Evolutionary conservation across 2,329 filamentous ascomycete species (phyloP).

Genomic region (Ophiostoma piceae): DNA sequence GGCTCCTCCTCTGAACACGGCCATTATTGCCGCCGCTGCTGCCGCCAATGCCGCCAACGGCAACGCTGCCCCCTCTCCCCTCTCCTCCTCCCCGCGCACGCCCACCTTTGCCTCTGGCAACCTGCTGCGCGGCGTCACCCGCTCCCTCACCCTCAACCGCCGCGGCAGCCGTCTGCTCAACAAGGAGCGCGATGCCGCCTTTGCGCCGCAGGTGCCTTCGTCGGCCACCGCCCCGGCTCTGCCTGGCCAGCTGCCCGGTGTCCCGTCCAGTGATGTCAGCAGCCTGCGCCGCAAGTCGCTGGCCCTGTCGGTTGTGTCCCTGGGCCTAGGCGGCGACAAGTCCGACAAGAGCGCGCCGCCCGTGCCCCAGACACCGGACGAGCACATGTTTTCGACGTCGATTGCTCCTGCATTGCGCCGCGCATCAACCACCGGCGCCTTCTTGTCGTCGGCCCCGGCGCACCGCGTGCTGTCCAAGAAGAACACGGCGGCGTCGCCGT

Average conservation of each 20-base stretch:
- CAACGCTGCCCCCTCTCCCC: background rate
- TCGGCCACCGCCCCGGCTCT: background rate
- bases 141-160: constrained; percentile 50
- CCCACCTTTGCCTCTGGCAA: constrained; percentile 34
- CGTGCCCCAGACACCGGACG: constrained; percentile 26
- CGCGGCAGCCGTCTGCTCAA: constrained; percentile 49
- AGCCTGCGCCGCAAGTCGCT: constrained; percentile 25
- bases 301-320: constrained; percentile 18
- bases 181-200: constrained; percentile 33
- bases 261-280: background rate
- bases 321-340: background rate
- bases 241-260: constrained; percentile 25
- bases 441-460: constrained; percentile 23
- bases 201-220: background rate
- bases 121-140: constrained; percentile 45
- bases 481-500: constrained; percentile 30
- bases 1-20: background rate
- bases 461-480: constrained; percentile 31
- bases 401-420: constrained; percentile 12
- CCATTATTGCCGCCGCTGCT: background rate
- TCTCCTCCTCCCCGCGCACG: constrained; percentile 37
- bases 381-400: constrained; percentile 18
- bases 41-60: background rate
- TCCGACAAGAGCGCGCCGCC: constrained; percentile 38
- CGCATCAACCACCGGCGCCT: constrained; percentile 31